Conservation (phyloP, 1,284 basidiomycete genomes). For the Cronartium quercuum region DNA sequence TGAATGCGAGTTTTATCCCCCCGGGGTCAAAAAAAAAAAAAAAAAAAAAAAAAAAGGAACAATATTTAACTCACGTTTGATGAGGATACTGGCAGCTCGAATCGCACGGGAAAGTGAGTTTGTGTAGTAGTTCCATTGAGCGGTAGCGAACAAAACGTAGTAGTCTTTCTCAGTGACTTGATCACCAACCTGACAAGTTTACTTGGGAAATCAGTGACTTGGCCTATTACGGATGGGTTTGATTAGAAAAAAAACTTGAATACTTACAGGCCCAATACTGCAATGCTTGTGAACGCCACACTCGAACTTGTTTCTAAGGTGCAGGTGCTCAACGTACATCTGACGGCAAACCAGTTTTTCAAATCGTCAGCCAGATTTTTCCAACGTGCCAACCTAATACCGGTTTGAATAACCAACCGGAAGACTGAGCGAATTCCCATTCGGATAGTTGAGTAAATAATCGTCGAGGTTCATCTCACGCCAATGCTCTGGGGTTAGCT, state of each 20-base stretch:
- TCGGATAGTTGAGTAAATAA: constrained; percentile 31
- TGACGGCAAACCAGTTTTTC: background rate
- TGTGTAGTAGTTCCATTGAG: constrained; percentile 30
- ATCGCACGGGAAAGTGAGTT: constrained; percentile 11
- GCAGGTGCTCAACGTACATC: constrained; percentile 30
- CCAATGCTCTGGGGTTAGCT: constrained; percentile 22
- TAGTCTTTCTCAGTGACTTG: constrained; percentile 6
- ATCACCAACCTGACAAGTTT: background rate
- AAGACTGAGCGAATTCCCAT: constrained; percentile 28
- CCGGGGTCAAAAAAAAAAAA: no score
- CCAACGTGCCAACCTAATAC: background rate
- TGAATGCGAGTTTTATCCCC: no score
- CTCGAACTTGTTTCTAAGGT: constrained; percentile 3
- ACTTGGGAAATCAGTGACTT: background rate
- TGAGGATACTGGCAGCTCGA: background rate
- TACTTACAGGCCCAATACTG: constrained; percentile 24
- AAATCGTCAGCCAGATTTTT: background rate
- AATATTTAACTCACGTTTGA: constrained; percentile 1
- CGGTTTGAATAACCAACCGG: constrained; percentile 1
- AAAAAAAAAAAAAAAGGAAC: no score
- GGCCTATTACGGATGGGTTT: background rate
- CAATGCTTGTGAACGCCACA: constrained; percentile 29
- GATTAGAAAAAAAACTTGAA: background rate
- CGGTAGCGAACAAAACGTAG: constrained; percentile 26
- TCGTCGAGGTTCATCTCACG: constrained; percentile 21